Evolutionary conservation across 1,284 basidiomycete genomes (phyloP).

Genomic region (Sanghuangporus sanghuang): DNA sequence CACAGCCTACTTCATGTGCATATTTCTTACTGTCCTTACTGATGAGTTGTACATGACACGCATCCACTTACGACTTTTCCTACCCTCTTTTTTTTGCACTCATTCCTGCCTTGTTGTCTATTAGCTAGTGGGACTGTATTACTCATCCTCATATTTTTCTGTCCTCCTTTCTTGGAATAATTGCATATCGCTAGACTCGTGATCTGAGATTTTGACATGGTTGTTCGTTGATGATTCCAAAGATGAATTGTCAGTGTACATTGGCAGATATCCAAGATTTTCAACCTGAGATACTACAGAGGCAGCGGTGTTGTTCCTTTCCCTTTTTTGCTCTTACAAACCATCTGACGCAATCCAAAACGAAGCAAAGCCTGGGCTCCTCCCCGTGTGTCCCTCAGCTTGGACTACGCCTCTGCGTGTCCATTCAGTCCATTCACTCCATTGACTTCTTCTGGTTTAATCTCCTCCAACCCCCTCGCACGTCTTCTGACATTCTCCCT

Average conservation of each 20-base stretch:
- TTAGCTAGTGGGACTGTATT: slow-evolving; percentile 1
- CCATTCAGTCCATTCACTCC: not conserved
- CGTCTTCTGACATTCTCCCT: slow-evolving; percentile 44
- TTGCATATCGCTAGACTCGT: not conserved
- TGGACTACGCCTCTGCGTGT: not conserved
- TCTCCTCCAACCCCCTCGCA: slow-evolving; percentile 24
- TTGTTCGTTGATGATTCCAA: not conserved
- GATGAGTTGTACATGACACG: not conserved
- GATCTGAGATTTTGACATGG: not conserved
- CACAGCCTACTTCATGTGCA: not conserved
- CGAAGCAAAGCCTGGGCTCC: not conserved
- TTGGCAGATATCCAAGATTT: not conserved
- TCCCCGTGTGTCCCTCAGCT: not conserved
- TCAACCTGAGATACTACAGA: not conserved
- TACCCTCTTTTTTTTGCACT: not conserved
- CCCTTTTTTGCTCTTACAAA: not conserved
- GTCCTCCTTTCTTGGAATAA: not conserved
- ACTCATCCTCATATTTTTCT: not conserved
- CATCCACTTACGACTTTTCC: not conserved
- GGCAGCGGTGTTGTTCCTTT: not conserved
- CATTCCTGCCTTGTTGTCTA: not conserved
- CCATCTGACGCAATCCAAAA: not conserved
- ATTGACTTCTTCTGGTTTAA: not conserved
- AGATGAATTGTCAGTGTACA: too few species aligned
- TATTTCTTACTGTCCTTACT: not conserved